Base-by-base conservation (phyloP, 352 stramenopile genomes). In the Phytophthora kernoviae region DNA sequence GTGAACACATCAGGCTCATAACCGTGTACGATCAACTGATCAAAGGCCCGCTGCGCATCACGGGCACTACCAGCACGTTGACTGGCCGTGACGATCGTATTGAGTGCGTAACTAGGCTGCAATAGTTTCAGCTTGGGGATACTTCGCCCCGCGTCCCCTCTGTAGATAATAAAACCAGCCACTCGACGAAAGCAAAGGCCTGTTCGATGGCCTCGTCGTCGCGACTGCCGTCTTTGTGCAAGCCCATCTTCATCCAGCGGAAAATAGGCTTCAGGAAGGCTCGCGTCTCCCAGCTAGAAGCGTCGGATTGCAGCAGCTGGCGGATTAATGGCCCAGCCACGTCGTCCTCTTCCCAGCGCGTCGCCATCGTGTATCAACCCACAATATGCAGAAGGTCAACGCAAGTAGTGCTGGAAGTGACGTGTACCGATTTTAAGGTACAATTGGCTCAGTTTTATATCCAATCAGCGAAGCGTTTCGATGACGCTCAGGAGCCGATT, bases 1-100 rank as follows among this genome's bases (percentile, higher is more conserved):
- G 83, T 87, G 65, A 93, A 93, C 60, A 93, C 80, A 47, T 93
- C 83, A 0, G 83, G 83, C 48, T 82, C 70, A 52, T 81, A 93
- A 12, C 78, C 76, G 58, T 88, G 69, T 24, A 34, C 18, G 6
- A 62, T 15, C 0, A 88, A 47, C 51, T 87, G 40, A 11, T 84
- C 64, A 40, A 93, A 93, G 18, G 80, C 83, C 55, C 80, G 79
- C 49, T 74, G 58, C 2, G 83, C 83, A n/a, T 89, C 81, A 14
- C 51, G 26, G 15, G 82, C 66, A 39, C 78, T 87, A 0, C 81
- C 79, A 9, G 73, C 80, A 14, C 80, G 80, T 58, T 93, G 83
- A 48, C 83, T 93, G 36, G 80, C 73, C 9, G 83, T 90, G 11
- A 93, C 79, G 39, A 93, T 87, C 34, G 83, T 89, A 40, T 93